phyloP scores from a whole-genome alignment of 768 basidiomycete genomes.

The Sporobolomyces pararoseus region DNA sequence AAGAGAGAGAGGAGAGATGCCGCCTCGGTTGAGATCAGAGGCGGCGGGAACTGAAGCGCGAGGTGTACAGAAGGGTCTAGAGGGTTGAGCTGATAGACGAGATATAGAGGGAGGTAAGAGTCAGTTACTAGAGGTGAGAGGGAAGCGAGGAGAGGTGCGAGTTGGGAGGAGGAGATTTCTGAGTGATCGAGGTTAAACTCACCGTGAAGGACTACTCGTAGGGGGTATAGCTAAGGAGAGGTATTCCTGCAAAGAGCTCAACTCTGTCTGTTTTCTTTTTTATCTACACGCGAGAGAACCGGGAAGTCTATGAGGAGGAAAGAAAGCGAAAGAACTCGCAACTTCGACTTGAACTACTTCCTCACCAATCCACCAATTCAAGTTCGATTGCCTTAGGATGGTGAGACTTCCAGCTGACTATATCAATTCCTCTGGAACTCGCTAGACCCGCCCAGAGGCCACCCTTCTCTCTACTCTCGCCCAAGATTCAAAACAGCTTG shows the following conservation, averaged over 20 bases:
- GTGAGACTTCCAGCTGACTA: too few species aligned
- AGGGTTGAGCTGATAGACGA: not conserved
- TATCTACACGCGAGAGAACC: slow-evolving; percentile 14
- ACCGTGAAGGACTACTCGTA: not conserved
- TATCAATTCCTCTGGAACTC: too few species aligned
- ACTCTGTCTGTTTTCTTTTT: too few species aligned
- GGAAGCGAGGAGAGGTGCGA: not conserved
- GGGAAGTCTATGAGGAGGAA: slow-evolving; percentile 8
- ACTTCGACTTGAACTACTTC: too few species aligned
- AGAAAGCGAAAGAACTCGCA: too few species aligned
- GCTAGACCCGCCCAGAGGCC: too few species aligned
- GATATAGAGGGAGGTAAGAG: not conserved
- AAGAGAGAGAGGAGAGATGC: slow-evolving; percentile 3
- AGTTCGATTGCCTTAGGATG: too few species aligned
- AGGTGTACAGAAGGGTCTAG: not conserved
- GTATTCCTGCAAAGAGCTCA: slow-evolving; percentile 14
- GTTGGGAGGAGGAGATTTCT: slow-evolving; percentile 12
- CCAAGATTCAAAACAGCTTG: too few species aligned
- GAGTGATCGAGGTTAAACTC: not conserved
- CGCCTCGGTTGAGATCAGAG: slow-evolving; percentile 7
- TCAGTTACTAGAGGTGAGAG: not conserved
- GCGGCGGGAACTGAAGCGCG: slow-evolving; percentile 4
- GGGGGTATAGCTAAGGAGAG: slow-evolving; percentile 6
- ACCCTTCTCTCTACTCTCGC: too few species aligned
- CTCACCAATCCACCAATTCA: too few species aligned